Evolutionary conservation across 2,329 filamentous ascomycete genomes (phyloP).

Genomic region (Ceratocystis huliohia): DNA sequence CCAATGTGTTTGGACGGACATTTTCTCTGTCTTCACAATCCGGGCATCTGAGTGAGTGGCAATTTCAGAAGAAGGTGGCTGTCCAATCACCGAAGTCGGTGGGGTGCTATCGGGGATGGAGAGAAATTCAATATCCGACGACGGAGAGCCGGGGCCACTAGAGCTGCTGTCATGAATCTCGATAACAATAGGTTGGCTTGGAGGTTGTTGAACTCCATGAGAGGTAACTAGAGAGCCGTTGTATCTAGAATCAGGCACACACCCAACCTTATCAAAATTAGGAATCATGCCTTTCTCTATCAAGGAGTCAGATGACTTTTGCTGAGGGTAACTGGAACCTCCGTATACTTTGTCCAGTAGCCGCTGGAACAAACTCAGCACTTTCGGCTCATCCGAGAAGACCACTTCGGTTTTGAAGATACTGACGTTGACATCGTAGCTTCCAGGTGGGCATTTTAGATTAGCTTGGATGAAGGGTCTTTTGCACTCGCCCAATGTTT

Average conservation of each 20-base stretch:
- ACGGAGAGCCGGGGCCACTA: neutral
- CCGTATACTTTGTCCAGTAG: slow-evolving; percentile 34
- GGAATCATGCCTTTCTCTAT: neutral
- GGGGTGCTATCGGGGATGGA: slow-evolving; percentile 2
- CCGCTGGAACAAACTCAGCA: slow-evolving; percentile 36
- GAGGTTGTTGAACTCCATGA: neutral
- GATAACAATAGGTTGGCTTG: neutral
- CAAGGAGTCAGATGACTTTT: neutral
- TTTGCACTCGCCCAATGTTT: slow-evolving; percentile 27
- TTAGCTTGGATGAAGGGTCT: slow-evolving; percentile 52
- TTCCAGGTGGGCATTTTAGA: slow-evolving; percentile 47
- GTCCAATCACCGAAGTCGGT: neutral
- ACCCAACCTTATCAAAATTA: neutral
- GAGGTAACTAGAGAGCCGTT: neutral
- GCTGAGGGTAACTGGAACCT: neutral
- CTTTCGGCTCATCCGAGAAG: slow-evolving; percentile 42
- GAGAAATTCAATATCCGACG: neutral
- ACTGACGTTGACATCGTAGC: slow-evolving; percentile 61
- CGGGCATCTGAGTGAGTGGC: neutral
- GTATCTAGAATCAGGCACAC: neutral
- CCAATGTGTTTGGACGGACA: neutral
- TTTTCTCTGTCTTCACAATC: neutral
- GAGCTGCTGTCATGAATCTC: slow-evolving; percentile 2
- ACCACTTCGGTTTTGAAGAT: slow-evolving; percentile 60
- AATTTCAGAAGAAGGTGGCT: neutral